Conservation (phyloP, 2,329 filamentous ascomycete genomes). For the Phaeoacremonium minimum region DNA sequence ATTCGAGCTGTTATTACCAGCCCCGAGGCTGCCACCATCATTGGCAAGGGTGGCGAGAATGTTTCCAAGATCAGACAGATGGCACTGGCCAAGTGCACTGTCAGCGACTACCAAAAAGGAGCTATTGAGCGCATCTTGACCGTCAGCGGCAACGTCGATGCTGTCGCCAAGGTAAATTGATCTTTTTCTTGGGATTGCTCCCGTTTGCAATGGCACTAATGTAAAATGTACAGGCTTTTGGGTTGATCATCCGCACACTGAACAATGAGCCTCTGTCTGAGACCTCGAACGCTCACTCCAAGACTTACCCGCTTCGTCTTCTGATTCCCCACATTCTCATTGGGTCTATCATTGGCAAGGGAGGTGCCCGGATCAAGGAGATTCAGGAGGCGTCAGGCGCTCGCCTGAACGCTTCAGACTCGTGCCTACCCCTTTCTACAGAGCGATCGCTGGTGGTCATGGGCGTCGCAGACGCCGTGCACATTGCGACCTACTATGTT, state of each 20-base stretch:
- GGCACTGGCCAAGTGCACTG: slow-evolving; percentile 96
- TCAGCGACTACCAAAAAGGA: slow-evolving; percentile 96
- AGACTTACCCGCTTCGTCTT: slow-evolving; percentile 93
- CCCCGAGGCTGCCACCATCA: slow-evolving; percentile 93
- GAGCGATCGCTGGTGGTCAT: slow-evolving; percentile 98
- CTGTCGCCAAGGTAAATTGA: slow-evolving; percentile 79
- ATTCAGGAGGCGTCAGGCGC: slow-evolving; percentile 98
- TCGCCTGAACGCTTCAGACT: slow-evolving; percentile 92
- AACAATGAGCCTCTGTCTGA: slow-evolving; percentile 93
- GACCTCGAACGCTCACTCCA: slow-evolving; percentile 87
- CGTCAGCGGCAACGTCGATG: slow-evolving; percentile 93
- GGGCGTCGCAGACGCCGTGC: slow-evolving; percentile 94
- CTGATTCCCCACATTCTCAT: slow-evolving; percentile 96
- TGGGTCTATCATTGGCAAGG: slow-evolving; percentile 97
- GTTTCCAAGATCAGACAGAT: slow-evolving; percentile 93
- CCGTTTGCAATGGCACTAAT: slow-evolving; percentile 1
- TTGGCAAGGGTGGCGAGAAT: slow-evolving; percentile 98
- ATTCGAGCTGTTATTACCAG: slow-evolving; percentile 96
- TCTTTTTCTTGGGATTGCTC: slow-evolving; percentile 4
- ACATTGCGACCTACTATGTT: slow-evolving; percentile 98
- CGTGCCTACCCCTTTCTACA: slow-evolving; percentile 88
- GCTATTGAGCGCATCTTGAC: slow-evolving; percentile 97
- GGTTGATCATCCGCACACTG: slow-evolving; percentile 93
- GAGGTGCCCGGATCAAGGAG: slow-evolving; percentile 90
- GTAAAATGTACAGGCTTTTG: slow-evolving; percentile 72